These are phyloP conservation scores for Delphinella strobiligena DNA, from an alignment of 2,329 filamentous ascomycete genomes.

Conservation along the genomic window DNA sequence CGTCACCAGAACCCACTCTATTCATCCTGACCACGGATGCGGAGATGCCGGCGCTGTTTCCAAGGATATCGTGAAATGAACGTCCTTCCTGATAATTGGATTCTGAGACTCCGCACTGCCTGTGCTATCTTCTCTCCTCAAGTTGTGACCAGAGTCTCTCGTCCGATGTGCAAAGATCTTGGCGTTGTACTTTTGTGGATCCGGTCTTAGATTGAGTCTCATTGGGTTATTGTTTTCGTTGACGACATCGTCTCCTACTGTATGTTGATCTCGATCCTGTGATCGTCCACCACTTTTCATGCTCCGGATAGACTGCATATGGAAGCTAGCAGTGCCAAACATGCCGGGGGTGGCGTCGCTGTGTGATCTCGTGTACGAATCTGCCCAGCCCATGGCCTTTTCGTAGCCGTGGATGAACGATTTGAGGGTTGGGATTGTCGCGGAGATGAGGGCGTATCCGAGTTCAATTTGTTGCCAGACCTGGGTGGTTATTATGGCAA, in stretches of 20 bases:
- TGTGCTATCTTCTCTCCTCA: slow-evolving; percentile 10
- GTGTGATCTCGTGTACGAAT: slow-evolving; percentile 3
- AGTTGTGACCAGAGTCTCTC: slow-evolving; percentile 1
- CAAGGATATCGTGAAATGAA: slow-evolving; percentile 12
- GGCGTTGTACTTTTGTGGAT: slow-evolving; percentile 2
- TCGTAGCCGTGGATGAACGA: slow-evolving; percentile 18
- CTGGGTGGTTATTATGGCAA: slow-evolving; percentile 14
- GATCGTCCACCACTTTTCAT: background rate
- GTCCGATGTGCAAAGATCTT: slow-evolving; percentile 1
- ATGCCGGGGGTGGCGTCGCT: background rate
- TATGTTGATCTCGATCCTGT: background rate
- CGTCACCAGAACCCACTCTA: too few species aligned
- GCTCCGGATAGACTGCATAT: slow-evolving; percentile 1
- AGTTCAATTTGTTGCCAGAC: slow-evolving; percentile 19
- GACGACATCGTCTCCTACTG: slow-evolving; percentile 1
- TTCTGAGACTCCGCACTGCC: slow-evolving; percentile 12
- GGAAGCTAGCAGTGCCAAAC: background rate
- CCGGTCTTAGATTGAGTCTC: background rate
- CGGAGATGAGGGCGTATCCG: slow-evolving; percentile 18
- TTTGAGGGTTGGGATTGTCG: slow-evolving; percentile 19
- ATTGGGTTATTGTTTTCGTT: background rate
- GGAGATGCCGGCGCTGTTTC: slow-evolving; percentile 8
- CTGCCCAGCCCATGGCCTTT: slow-evolving; percentile 14
- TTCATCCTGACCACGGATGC: too few species aligned
- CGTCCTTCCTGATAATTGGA: slow-evolving; percentile 15